Conservation (phyloP, 2,329 filamentous ascomycete species). For the Mycocentrospora acerina region DNA sequence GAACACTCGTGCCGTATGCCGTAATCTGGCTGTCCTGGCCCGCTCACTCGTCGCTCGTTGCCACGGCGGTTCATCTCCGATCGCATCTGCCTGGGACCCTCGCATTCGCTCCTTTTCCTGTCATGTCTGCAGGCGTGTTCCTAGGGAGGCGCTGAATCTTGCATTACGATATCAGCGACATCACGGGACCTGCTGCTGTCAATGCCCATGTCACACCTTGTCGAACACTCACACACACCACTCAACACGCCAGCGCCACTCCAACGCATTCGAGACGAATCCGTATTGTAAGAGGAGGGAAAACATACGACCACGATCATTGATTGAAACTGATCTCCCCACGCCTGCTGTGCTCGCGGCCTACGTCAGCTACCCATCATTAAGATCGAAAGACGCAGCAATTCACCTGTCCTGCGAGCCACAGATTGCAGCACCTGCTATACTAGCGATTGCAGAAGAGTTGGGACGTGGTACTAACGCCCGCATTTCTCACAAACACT, state of each 20-base stretch:
- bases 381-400: conserved; percentile 14
- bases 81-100: conserved; percentile 36
- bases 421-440: conserved; percentile 1
- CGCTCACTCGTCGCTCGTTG: conserved; percentile 26
- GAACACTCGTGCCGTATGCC: conserved; percentile 21
- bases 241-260: conserved; percentile 12
- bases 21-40: conserved; percentile 8
- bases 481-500: neutral
- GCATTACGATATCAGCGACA: conserved; percentile 20
- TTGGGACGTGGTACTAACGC: neutral
- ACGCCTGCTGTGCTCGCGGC: conserved; percentile 20
- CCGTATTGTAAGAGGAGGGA: conserved; percentile 21
- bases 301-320: conserved; percentile 8
- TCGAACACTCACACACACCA: conserved; percentile 17
- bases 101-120: conserved; percentile 25
- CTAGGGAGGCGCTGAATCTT: conserved; percentile 20
- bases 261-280: conserved; percentile 2
- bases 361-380: conserved; percentile 27
- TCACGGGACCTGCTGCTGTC: conserved; percentile 32
- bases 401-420: conserved; percentile 5
- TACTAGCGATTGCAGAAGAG: neutral
- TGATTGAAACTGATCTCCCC: conserved; percentile 17
- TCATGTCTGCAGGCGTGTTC: conserved; percentile 23
- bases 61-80: conserved; percentile 41
- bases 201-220: conserved; percentile 28